These are phyloP conservation scores for Clohesyomyces aquaticus DNA, from an alignment of 495 filamentous ascomycete genomes.

Conservation along the genomic window DNA sequence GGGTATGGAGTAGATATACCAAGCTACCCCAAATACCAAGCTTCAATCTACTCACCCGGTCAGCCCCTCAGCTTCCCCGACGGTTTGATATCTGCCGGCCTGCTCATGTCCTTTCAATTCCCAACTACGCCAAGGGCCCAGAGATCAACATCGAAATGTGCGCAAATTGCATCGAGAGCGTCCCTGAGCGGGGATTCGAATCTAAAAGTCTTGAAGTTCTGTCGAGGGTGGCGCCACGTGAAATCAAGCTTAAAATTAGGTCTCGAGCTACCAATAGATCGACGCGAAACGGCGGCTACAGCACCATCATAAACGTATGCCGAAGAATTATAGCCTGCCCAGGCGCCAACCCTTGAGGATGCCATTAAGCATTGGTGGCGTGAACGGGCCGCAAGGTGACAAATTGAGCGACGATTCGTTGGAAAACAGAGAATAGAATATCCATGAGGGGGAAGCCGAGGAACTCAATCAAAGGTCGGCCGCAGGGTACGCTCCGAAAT, in stretches of 20 bases:
- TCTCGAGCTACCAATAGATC: neutral
- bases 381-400: neutral
- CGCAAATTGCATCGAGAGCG: neutral
- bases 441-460: neutral
- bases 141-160: neutral
- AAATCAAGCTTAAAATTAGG: neutral
- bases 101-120: neutral
- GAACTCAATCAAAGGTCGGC: neutral
- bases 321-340: neutral
- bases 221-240: neutral
- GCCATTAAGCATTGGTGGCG: neutral
- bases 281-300: neutral
- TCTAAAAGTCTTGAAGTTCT: constrained; percentile 3
- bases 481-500: neutral
- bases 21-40: neutral
- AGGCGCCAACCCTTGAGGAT: neutral
- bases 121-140: neutral
- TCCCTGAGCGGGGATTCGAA: constrained; percentile 2
- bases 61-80: neutral
- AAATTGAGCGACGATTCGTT: neutral
- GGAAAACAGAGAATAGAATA: neutral
- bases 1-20: neutral
- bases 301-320: neutral
- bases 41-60: neutral
- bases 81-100: neutral